A percentile compares a stretch with the other conserved stretches of the same genome.
These are phyloP conservation scores for Sphagnum fallax DNA, from an alignment of 228 moss, liverwort and hornwort genomes.

Conservation along the genomic window DNA sequence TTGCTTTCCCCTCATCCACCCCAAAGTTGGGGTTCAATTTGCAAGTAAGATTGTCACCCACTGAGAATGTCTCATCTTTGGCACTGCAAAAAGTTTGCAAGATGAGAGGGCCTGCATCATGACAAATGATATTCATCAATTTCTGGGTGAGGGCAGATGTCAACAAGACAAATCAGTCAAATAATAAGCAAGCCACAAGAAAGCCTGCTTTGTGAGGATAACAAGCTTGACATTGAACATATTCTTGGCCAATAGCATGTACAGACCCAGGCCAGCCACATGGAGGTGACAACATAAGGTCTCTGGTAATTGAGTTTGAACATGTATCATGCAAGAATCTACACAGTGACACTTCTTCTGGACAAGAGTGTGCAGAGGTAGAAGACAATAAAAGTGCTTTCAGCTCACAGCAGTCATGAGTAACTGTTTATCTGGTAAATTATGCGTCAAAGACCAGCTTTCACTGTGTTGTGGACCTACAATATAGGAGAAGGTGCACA, in stretches of 20 bases:
- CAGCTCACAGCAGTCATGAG: background rate
- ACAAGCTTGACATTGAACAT: too few relatives aligned
- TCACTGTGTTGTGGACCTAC: slow-evolving; percentile 56
- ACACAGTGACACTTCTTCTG: background rate
- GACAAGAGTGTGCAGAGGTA: background rate
- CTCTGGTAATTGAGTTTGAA: background rate
- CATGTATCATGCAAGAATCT: background rate
- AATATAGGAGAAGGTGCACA: slow-evolving; percentile 93
- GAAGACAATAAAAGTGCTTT: slow-evolving; percentile 9
- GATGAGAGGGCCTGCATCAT: slow-evolving; percentile 48
- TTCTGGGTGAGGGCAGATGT: background rate
- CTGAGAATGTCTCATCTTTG: slow-evolving; percentile 7
- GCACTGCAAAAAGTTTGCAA: slow-evolving; percentile 44
- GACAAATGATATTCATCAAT: background rate
- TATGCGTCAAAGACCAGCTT: background rate
- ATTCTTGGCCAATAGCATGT: background rate
- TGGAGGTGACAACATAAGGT: background rate
- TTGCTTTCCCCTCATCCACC: slow-evolving; percentile 19
- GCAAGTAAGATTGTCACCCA: too few relatives aligned
- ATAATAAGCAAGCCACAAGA: too few relatives aligned
- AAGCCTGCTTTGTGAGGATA: too few relatives aligned
- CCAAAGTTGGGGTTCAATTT: slow-evolving; percentile 1
- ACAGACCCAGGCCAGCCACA: background rate
- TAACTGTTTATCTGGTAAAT: background rate
- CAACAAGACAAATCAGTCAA: background rate